A percentile compares a stretch with the other conserved stretches of the same genome.
Evolutionary conservation across 2,329 filamentous ascomycete species (phyloP).

Genomic region (Cytospora schulzeri): DNA sequence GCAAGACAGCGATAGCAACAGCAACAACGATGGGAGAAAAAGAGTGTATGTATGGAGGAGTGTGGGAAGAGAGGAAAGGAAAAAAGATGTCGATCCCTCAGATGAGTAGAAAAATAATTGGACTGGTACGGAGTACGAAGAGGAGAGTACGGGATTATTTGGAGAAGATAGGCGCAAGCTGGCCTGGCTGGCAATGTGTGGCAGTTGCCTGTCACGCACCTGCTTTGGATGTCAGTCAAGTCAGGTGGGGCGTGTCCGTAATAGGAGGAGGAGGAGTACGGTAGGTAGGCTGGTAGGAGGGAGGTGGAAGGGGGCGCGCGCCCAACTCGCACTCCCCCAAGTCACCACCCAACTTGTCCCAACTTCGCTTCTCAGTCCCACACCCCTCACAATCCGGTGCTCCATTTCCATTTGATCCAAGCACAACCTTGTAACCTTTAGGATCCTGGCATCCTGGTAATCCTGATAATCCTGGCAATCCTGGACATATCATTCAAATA

Average conservation of each 20-base stretch:
- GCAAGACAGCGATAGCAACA: slow-evolving; percentile 26
- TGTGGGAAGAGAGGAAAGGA: slow-evolving; percentile 17
- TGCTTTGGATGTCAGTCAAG: slow-evolving; percentile 1
- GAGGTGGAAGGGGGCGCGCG: not conserved
- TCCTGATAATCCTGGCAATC: not conserved
- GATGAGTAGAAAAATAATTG: slow-evolving; percentile 13
- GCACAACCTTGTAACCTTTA: not conserved
- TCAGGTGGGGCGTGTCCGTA: slow-evolving; percentile 22
- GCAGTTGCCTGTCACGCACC: slow-evolving; percentile 10
- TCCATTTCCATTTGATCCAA: not conserved
- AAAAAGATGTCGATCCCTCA: slow-evolving; percentile 27
- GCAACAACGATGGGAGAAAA: slow-evolving; percentile 16
- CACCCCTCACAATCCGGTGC: not conserved
- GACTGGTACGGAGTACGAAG: slow-evolving; percentile 19
- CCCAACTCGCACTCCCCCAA: not conserved
- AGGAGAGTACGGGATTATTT: not conserved
- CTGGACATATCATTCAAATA: not conserved
- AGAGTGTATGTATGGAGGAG: slow-evolving; percentile 8
- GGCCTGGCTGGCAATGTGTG: slow-evolving; percentile 6
- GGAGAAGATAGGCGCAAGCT: slow-evolving; percentile 10
- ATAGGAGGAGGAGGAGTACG: slow-evolving; percentile 16
- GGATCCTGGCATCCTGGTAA: not conserved
- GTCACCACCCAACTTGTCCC: not conserved
- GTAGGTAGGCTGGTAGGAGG: no score
- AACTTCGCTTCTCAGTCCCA: not conserved